phyloP scores from a whole-genome alignment of 2,329 filamentous ascomycete genomes.

The Monosporascus sp. region DNA sequence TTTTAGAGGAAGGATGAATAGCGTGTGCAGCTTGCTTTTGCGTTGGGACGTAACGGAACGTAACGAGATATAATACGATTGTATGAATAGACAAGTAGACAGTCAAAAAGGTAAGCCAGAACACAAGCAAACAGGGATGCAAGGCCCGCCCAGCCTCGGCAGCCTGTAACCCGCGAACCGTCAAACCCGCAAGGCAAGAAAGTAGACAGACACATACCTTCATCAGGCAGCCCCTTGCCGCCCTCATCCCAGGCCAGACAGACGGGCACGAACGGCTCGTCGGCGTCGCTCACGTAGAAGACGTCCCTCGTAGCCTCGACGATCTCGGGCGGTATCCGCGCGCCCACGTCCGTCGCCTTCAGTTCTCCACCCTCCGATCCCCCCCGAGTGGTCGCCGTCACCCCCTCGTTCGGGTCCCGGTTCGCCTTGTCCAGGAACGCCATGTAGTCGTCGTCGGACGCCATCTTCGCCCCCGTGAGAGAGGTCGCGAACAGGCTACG shows the following conservation, averaged over 20 bases:
- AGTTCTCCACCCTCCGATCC: constrained; percentile 33
- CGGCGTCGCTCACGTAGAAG: constrained; percentile 75
- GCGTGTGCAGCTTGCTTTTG: no score
- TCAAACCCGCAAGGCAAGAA: no score
- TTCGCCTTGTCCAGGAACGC: constrained; percentile 86
- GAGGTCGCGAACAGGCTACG: constrained; percentile 16
- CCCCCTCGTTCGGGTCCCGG: constrained; percentile 63
- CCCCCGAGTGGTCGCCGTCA: constrained; percentile 19
- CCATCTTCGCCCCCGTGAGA: constrained; percentile 42
- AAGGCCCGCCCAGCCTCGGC: no score
- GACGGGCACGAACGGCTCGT: constrained; percentile 80
- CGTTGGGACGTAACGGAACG: no score
- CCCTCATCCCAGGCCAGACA: constrained; percentile 55
- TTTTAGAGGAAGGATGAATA: no score
- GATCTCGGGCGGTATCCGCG: constrained; percentile 56
- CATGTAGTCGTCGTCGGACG: constrained; percentile 76
- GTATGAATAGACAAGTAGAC: no score
- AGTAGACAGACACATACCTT: constrained; percentile 41
- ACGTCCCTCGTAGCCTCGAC: constrained; percentile 44
- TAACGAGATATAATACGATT: no score
- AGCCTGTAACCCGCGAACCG: no score
- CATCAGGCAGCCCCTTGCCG: constrained; percentile 50
- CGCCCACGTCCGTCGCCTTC: constrained; percentile 47
- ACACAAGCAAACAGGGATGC: no score
- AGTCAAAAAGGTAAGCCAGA: no score